Percentiles rank a stretch among this genome's conserved stretches.
Evolutionary conservation across 768 basidiomycete species (phyloP).

Genomic region (Thelephora aurantiotincta): DNA sequence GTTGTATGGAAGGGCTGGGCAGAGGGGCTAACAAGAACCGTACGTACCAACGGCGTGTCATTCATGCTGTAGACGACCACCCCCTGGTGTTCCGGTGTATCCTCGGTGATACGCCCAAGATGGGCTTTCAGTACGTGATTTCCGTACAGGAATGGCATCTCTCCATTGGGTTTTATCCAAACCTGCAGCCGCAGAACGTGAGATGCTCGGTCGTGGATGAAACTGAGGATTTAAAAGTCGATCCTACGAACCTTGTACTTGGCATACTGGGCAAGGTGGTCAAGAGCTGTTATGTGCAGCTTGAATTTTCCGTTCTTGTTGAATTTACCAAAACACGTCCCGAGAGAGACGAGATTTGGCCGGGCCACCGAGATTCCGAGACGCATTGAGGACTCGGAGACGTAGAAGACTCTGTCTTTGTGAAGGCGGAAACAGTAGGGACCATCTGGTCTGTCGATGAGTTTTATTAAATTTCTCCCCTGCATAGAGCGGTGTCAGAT

Average conservation of each 20-base stretch:
- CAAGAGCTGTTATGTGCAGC: conserved; percentile 86
- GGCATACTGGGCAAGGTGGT: conserved; percentile 89
- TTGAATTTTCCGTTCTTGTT: conserved; percentile 96
- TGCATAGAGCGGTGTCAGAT: conserved; percentile 16
- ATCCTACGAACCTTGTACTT: conserved; percentile 74
- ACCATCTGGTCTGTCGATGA: conserved; percentile 90
- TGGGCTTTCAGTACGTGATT: conserved; percentile 98
- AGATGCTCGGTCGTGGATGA: background rate
- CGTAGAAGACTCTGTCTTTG: conserved; percentile 92
- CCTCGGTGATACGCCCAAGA: conserved; percentile 96
- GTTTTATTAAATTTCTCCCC: conserved; percentile 93
- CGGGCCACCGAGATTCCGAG: conserved; percentile 85
- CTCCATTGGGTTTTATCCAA: conserved; percentile 98
- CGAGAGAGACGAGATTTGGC: conserved; percentile 82
- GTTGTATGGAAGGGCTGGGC: background rate
- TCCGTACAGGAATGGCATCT: conserved; percentile 98
- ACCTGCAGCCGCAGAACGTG: conserved; percentile 34
- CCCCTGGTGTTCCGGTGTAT: conserved; percentile 97
- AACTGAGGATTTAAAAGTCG: background rate
- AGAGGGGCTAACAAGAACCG: background rate
- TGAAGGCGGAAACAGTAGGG: conserved; percentile 93
- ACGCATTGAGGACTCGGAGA: conserved; percentile 89
- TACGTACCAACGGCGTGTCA: conserved; percentile 76
- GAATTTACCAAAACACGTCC: conserved; percentile 97
- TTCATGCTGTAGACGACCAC: conserved; percentile 95